A percentile compares a stretch with the other conserved stretches of the same genome.
Evolutionary conservation across 1,284 basidiomycete species (phyloP).

Genomic region (Melampsora americana): DNA sequence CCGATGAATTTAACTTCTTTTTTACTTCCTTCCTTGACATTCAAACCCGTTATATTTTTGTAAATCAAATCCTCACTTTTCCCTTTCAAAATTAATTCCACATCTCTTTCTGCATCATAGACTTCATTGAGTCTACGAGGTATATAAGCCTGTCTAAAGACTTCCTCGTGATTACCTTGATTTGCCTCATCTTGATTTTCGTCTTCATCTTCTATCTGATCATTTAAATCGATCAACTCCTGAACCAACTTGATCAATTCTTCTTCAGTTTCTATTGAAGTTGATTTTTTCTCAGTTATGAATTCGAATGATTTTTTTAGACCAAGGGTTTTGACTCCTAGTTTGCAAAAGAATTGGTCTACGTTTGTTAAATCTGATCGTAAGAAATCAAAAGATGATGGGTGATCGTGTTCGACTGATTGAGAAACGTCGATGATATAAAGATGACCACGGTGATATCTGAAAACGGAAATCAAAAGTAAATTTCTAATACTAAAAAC

Average conservation of each 20-base stretch:
- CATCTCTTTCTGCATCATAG: conserved; percentile 85
- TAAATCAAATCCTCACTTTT: conserved; percentile 75
- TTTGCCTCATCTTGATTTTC: conserved; percentile 46
- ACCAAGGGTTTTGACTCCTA: conserved; percentile 74
- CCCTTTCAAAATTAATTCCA: conserved; percentile 68
- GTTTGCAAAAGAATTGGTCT: conserved; percentile 81
- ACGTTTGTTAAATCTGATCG: conserved; percentile 87
- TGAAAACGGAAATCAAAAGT: conserved; percentile 46
- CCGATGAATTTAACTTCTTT: conserved; percentile 6
- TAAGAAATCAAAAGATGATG: conserved; percentile 90
- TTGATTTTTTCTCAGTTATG: conserved; percentile 63
- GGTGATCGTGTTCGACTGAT: conserved; percentile 97
- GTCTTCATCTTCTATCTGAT: conserved; percentile 39
- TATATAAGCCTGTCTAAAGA: conserved; percentile 85
- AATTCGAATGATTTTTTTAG: conserved; percentile 83
- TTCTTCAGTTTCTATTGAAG: conserved; percentile 45
- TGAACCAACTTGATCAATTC: conserved; percentile 53
- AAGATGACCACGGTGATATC: conserved; percentile 64
- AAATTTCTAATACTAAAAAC: not conserved
- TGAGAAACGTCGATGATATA: conserved; percentile 98
- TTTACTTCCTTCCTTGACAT: not conserved
- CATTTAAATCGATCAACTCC: conserved; percentile 46
- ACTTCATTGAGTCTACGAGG: conserved; percentile 87
- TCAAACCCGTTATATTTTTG: conserved; percentile 73
- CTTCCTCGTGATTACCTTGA: conserved; percentile 68